Conservation (phyloP, 805 yeast species). For the Suhomyces sp. region DNA sequence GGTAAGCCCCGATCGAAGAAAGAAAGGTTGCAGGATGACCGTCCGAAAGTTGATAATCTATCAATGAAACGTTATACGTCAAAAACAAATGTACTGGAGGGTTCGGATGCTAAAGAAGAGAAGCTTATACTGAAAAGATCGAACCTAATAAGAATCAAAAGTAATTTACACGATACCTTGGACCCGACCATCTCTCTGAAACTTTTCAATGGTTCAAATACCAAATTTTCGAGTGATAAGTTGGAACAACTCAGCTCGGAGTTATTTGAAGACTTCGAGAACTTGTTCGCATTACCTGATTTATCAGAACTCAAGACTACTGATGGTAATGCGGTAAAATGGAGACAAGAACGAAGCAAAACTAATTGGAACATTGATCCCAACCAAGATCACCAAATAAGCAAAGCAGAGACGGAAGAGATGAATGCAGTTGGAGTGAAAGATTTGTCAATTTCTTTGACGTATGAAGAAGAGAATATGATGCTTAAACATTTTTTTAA, state of each 20-base stretch:
- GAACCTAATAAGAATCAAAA: no score
- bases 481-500: constrained; percentile 57
- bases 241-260: constrained; percentile 24
- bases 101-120: no score
- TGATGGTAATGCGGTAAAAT: not conserved
- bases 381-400: not conserved
- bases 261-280: constrained; percentile 26
- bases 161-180: no score
- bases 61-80: no score
- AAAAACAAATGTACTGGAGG: no score
- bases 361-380: not conserved
- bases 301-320: not conserved
- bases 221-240: constrained; percentile 15
- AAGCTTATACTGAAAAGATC: no score
- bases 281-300: constrained; percentile 15
- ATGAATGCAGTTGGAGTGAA: not conserved
- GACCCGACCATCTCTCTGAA: no score
- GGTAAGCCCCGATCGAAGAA: constrained; percentile 37
- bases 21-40: no score
- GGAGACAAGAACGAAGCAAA: no score
- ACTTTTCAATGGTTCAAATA: constrained; percentile 1
- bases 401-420: not conserved
- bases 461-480: constrained; percentile 51
- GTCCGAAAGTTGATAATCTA: no score
- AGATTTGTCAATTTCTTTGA: constrained; percentile 13